These are phyloP conservation scores for Kodamaea alishanica DNA, from an alignment of 1,139 yeast species.

Conservation along the genomic window DNA sequence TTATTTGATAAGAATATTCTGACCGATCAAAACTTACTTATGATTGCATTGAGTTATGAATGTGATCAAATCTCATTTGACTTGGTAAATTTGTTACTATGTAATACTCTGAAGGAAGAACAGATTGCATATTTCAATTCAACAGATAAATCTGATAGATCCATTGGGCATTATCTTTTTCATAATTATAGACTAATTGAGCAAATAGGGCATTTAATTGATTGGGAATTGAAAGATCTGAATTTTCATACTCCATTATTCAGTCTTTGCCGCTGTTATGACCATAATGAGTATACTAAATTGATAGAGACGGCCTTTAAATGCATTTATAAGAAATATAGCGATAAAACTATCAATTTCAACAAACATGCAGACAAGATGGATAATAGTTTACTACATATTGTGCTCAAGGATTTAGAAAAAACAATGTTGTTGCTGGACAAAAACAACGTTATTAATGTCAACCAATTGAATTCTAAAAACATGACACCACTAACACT, in stretches of 20 bases:
- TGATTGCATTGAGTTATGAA: constrained; percentile 58
- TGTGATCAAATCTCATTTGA: constrained; percentile 45
- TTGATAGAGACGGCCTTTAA: constrained; percentile 48
- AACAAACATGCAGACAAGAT: constrained; percentile 65
- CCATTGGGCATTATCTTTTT: constrained; percentile 72
- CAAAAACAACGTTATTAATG: constrained; percentile 38
- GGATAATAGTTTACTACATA: constrained; percentile 77
- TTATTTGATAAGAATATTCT: constrained; percentile 57
- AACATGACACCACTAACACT: constrained; percentile 68
- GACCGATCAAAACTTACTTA: constrained; percentile 51
- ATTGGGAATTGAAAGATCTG: constrained; percentile 70
- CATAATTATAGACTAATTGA: constrained; percentile 54
- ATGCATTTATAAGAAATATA: constrained; percentile 43
- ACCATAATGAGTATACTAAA: constrained; percentile 58
- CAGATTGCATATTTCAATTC: constrained; percentile 47
- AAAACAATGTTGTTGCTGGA: constrained; percentile 33
- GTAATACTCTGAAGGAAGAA: constrained; percentile 44
- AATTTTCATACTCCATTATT: constrained; percentile 79
- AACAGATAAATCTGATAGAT: constrained; percentile 51
- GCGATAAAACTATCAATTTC: constrained; percentile 32
- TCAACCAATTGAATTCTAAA: constrained; percentile 61
- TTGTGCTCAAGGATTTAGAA: constrained; percentile 48
- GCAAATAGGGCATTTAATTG: constrained; percentile 52
- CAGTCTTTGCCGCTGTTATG: constrained; percentile 76
- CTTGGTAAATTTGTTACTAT: constrained; percentile 44